Percentiles rank a stretch among this genome's conserved stretches.
Conservation (phyloP, 2,329 filamentous ascomycete species). For the Diaporthe aspalathi region DNA sequence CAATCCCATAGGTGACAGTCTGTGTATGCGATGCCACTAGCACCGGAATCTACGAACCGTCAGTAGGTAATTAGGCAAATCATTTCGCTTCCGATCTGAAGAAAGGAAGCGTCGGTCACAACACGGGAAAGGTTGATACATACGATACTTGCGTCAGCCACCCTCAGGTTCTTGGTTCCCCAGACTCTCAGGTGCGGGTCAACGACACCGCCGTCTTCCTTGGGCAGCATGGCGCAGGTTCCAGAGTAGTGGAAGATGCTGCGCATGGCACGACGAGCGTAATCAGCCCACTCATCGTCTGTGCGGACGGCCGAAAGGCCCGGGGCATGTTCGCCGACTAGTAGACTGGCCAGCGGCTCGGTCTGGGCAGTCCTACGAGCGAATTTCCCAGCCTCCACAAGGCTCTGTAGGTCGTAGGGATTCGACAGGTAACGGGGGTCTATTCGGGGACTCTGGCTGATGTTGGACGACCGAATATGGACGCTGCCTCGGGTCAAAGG, state of each 20-base stretch:
- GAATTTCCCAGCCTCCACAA: conserved; percentile 46
- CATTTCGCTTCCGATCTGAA: accelerated
- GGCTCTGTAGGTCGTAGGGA: conserved; percentile 47
- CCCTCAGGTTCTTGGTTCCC: conserved; percentile 53
- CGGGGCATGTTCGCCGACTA: conserved; percentile 51
- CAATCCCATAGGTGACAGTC: conserved; percentile 28
- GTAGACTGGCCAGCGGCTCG: conserved; percentile 47
- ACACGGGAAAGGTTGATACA: neutral
- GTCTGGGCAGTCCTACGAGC: conserved; percentile 47
- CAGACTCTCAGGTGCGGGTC: conserved; percentile 53
- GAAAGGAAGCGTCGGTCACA: no score
- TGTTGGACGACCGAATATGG: conserved; percentile 50
- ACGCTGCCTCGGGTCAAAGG: conserved; percentile 52
- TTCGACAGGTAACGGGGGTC: conserved; percentile 48
- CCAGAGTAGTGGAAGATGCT: conserved; percentile 52
- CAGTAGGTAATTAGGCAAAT: neutral
- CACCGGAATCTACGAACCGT: conserved; percentile 7
- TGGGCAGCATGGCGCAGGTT: conserved; percentile 55
- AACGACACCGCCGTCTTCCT: conserved; percentile 54
- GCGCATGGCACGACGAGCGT: neutral
- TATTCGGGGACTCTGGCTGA: conserved; percentile 48
- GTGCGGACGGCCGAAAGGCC: conserved; percentile 42
- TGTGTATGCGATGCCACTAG: conserved; percentile 23
- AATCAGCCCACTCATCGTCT: conserved; percentile 41
- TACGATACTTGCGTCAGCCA: conserved; percentile 54